Percentiles rank a stretch among this genome's conserved stretches.
These are phyloP conservation scores for Aspergillus vadensis DNA, from an alignment of 2,329 filamentous ascomycete species.

Conservation along the genomic window DNA sequence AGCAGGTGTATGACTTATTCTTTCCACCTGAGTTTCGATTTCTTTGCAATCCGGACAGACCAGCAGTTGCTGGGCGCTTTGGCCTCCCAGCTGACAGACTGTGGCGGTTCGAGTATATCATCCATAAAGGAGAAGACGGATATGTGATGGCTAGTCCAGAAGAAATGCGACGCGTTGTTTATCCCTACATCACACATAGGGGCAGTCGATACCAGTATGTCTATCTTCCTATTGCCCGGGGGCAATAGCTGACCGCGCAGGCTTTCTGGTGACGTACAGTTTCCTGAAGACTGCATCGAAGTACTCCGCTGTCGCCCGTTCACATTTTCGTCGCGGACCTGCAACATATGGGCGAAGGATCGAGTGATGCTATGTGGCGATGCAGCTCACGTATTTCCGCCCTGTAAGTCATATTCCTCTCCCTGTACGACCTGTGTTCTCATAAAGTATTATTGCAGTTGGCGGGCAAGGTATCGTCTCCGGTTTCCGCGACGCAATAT, in stretches of 20 bases:
- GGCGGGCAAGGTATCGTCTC: conserved; percentile 47
- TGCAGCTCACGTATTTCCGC: conserved; percentile 56
- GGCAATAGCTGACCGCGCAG: conserved; percentile 12
- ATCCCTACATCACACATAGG: conserved; percentile 32
- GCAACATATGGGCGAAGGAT: conserved; percentile 50
- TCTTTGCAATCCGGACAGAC: conserved; percentile 44
- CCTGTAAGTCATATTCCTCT: conserved; percentile 35
- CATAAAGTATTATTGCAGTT: conserved; percentile 23
- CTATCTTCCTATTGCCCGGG: not conserved
- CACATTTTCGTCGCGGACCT: conserved; percentile 46
- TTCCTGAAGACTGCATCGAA: conserved; percentile 51
- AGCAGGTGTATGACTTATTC: conserved; percentile 52
- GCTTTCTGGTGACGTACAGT: conserved; percentile 34
- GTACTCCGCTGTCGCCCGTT: conserved; percentile 51
- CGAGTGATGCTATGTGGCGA: conserved; percentile 52
- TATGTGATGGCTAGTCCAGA: conserved; percentile 35
- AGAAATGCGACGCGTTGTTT: conserved; percentile 27
- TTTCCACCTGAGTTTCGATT: conserved; percentile 52
- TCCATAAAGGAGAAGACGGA: conserved; percentile 33
- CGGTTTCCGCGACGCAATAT: conserved; percentile 43
- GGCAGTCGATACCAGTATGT: conserved; percentile 18
- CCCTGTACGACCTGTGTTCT: no score
- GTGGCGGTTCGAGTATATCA: conserved; percentile 42
- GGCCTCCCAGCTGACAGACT: conserved; percentile 44
- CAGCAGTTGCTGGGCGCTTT: conserved; percentile 50